Conservation (phyloP, 257 asterid genomes). For the Solanum neorickii region DNA sequence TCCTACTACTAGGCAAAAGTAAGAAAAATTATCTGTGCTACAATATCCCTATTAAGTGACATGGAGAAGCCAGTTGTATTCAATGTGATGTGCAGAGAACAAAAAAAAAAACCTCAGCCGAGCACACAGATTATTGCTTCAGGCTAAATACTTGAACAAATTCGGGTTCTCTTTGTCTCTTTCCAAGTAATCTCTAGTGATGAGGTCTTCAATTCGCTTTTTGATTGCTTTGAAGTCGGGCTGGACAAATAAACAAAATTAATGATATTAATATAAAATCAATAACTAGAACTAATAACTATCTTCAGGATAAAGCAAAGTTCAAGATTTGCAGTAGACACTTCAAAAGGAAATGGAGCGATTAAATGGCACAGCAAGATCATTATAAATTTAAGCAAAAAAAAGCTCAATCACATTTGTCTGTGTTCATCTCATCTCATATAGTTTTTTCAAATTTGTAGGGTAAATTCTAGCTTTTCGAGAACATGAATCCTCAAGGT, state of each 20-base stretch:
- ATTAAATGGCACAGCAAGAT: background rate
- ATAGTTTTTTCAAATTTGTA: background rate
- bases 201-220: conserved; percentile 45
- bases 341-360: background rate
- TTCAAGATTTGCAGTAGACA: background rate
- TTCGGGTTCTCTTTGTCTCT: conserved; percentile 37
- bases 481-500: background rate
- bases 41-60: background rate
- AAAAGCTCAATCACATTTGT: background rate
- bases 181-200: conserved; percentile 34
- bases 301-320: background rate
- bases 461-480: background rate
- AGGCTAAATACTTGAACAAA: conserved; percentile 34
- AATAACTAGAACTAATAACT: background rate
- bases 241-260: conserved; percentile 14
- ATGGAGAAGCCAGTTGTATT: background rate
- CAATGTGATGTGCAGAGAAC: background rate
- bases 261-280: background rate
- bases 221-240: conserved; percentile 43
- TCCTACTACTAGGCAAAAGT: background rate
- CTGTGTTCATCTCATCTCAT: background rate
- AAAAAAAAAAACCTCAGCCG: background rate
- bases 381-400: background rate
- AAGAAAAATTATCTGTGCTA: background rate
- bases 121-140: background rate